phyloP scores from a whole-genome alignment of 768 basidiomycete genomes.

The Podaxis mareebaensis region DNA sequence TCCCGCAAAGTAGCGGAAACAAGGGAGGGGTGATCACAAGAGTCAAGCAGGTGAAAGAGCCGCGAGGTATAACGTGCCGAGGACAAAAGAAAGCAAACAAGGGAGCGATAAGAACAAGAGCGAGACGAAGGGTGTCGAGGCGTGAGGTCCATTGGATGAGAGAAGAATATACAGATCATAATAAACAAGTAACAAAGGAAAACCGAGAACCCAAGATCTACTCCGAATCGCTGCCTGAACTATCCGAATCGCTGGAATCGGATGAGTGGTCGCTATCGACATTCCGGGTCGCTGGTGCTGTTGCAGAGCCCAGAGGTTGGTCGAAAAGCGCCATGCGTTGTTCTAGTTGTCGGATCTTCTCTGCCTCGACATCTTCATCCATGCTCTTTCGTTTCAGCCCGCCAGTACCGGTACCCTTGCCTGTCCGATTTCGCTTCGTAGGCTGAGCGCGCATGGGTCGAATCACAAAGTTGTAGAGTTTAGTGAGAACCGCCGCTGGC shows the following conservation, averaged over 20 bases:
- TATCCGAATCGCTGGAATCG: slow-evolving; percentile 77
- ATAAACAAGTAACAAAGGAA: slow-evolving; percentile 21
- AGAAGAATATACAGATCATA: slow-evolving; percentile 36
- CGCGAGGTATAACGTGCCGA: slow-evolving; percentile 13
- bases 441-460: slow-evolving; percentile 67
- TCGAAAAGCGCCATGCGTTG: slow-evolving; percentile 86
- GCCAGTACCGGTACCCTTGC: slow-evolving; percentile 85
- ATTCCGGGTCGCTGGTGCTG: slow-evolving; percentile 38
- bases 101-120: slow-evolving; percentile 16
- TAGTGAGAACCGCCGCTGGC: slow-evolving; percentile 82
- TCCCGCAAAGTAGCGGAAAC: background rate
- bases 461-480: slow-evolving; percentile 94
- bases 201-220: slow-evolving; percentile 30
- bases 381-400: slow-evolving; percentile 93
- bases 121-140: background rate
- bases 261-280: slow-evolving; percentile 75
- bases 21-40: slow-evolving; percentile 14
- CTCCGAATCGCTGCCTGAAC: slow-evolving; percentile 84
- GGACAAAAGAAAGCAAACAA: slow-evolving; percentile 16
- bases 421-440: slow-evolving; percentile 61
- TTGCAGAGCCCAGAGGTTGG: slow-evolving; percentile 44
- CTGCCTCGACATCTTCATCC: slow-evolving; percentile 95
- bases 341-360: slow-evolving; percentile 91
- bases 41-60: slow-evolving; percentile 21
- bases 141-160: slow-evolving; percentile 22